Evolutionary conservation across 2,329 filamentous ascomycete species (phyloP).

Genomic region (Nannizzia gypsea): DNA sequence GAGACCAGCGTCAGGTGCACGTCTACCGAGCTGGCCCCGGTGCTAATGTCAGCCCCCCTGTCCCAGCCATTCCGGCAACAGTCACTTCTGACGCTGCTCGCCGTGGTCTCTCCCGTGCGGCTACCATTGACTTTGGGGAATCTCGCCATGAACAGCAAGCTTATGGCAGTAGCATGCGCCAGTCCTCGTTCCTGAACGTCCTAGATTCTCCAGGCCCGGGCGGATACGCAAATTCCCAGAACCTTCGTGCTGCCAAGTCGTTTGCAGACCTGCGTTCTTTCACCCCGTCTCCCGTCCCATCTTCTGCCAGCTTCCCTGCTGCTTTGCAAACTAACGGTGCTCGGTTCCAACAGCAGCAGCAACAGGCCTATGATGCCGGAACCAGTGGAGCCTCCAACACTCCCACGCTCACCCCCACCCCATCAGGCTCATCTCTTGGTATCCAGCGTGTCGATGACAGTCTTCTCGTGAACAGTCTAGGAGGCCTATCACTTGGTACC

Average conservation of each 20-base stretch:
- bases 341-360: slow-evolving; percentile 38
- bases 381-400: slow-evolving; percentile 51
- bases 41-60: slow-evolving; percentile 48
- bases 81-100: slow-evolving; percentile 64
- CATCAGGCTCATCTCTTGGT: slow-evolving; percentile 37
- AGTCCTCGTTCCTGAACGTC: slow-evolving; percentile 75
- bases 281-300: slow-evolving; percentile 83
- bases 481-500: slow-evolving; percentile 47
- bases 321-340: slow-evolving; percentile 52
- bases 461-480: slow-evolving; percentile 52
- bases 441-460: slow-evolving; percentile 43
- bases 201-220: slow-evolving; percentile 55
- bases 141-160: slow-evolving; percentile 53
- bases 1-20: slow-evolving; percentile 79
- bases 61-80: slow-evolving; percentile 49
- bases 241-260: slow-evolving; percentile 86
- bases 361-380: slow-evolving; percentile 39
- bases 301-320: slow-evolving; percentile 74
- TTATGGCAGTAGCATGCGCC: slow-evolving; percentile 57
- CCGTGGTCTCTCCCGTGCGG: slow-evolving; percentile 77
- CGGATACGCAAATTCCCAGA: slow-evolving; percentile 57
- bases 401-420: slow-evolving; percentile 53
- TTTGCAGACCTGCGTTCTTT: slow-evolving; percentile 92
- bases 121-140: slow-evolving; percentile 93
- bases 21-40: slow-evolving; percentile 54